Base-by-base conservation (phyloP, 1,139 yeast species). In the Yarrowia galli region DNA sequence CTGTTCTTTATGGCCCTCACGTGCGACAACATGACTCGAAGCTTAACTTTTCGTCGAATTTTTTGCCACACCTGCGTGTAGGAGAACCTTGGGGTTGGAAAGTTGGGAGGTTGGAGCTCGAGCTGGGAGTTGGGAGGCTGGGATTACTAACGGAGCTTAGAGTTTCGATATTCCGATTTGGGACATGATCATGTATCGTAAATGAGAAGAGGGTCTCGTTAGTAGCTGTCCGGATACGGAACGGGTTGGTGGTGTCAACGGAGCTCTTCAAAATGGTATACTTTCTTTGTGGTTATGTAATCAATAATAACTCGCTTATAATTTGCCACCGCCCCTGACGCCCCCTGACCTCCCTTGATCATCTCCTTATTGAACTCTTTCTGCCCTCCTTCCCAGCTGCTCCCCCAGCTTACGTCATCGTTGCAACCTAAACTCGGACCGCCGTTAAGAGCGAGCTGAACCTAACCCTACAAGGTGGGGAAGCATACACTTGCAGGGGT, bases 1-100 rank as follows among this genome's bases (percentile, higher is more conserved):
- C 5, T 16, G 23, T 5, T 2, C 53, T 49, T 32, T 32, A 18
- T 18, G 25, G 40, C 40, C 23, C 60, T 36, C 60, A 53, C 60
- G 60, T 53, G 60, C 60, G 20, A 53, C 43, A 23, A 53, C 43
- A 9, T 22, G 10, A 22, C 38, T 5, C 32, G 13, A 53, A 53
- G 35, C 45, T 53, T 36, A 53, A 53, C 60, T 53, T 53, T 36
- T 36, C 25, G 20, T 4, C 16, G 22, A 32, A 32, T 49, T 49
- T 49, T 49, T 49, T 49, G 56, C 56, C 56, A 49, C 56, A 49
- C n/a, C n/a, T n/a, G n/a, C n/a, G n/a, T n/a, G n/a, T n/a, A n/a
- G n/a, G 53, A 28, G 53, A 7, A 48, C 53, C 53, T 23, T 48
- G 35, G 54, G 10, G 18, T 13, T 23, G 49, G 16, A 12, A 28